Evolutionary conservation across 305 asterid genomes (phyloP), one percentile per base, ranked within the genome.

Genomic region (Ruellia speciosa): DNA sequence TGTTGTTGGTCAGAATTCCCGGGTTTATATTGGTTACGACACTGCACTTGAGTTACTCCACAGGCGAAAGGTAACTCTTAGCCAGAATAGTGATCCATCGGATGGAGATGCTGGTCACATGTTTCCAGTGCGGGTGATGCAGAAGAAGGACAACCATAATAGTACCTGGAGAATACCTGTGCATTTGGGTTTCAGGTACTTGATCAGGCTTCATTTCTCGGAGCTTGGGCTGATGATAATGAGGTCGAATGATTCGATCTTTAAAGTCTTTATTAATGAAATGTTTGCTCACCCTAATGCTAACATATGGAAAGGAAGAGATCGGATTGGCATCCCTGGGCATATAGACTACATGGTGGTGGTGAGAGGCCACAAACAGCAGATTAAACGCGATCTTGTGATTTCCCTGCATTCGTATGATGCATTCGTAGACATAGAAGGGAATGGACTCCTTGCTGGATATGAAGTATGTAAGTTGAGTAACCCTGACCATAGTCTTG

Each of bases 121-220:
- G 70, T 63, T 65, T 68, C 72, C 77, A 55, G 55, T 45, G 62
- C 8, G 70, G 72, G 75, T 69, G 39, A 40, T 59, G 15, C 13
- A n/a, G n/a, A 33, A 15, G 11, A 41, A 16, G 58, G 55, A 67
- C 14, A 34, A 54, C 37, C 4, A 8, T 3, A 33, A 33, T 33
- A 33, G 8, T 33, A 71, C 62, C 34, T 75, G 84, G 80, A 58
- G 52, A 60, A 45, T 62, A 54, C 35, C 75, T 45, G 80, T 79
- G 56, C 80, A 76, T 64, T 72, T 71, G 49, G 86, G 82, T 20
- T 79, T 79, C 33, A 58, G 75, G 48, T 79, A 79, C 64, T 64
- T 79, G 75, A 63, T 79, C 3, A 69, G 78, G 78, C 62, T 79
- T 61, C 76, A 79, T 54, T 73, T 76, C 70, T 56, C 64, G 17